Conservation (phyloP, 2,329 filamentous ascomycete genomes). For the Whalleya microplaca region DNA sequence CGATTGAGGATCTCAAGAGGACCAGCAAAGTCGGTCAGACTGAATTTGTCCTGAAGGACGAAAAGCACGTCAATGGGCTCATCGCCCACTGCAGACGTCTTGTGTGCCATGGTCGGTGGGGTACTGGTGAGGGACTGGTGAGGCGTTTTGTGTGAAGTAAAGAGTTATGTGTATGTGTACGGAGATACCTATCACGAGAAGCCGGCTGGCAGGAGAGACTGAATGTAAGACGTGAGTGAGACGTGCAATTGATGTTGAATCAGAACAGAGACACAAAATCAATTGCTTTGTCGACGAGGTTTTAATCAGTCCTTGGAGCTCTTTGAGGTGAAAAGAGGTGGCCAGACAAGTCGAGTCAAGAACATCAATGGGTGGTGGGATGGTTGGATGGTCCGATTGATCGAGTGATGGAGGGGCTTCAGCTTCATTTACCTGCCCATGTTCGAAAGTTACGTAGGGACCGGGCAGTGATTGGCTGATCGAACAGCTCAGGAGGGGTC, state of each 20-base stretch:
- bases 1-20: slow-evolving; percentile 55
- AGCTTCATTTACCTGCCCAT: slow-evolving; percentile 24
- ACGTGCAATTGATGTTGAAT: slow-evolving; percentile 15
- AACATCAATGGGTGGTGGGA: slow-evolving; percentile 28
- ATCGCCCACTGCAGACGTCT: slow-evolving; percentile 62
- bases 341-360: slow-evolving; percentile 25
- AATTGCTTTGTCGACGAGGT: slow-evolving; percentile 28
- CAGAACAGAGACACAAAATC: slow-evolving; percentile 9
- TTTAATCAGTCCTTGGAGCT: slow-evolving; percentile 2
- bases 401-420: slow-evolving; percentile 34
- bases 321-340: slow-evolving; percentile 23
- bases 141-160: slow-evolving; percentile 15
- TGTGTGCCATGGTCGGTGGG: slow-evolving; percentile 53
- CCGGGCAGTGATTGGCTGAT: slow-evolving; percentile 17
- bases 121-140: slow-evolving; percentile 10
- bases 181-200: slow-evolving; percentile 1
- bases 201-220: slow-evolving; percentile 2
- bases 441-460: slow-evolving; percentile 20
- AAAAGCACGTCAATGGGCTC: slow-evolving; percentile 64
- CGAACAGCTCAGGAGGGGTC: neutral
- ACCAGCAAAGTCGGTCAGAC: slow-evolving; percentile 62
- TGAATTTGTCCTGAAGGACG: slow-evolving; percentile 63
- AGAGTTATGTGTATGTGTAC: slow-evolving; percentile 1
- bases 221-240: slow-evolving; percentile 8
- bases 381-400: slow-evolving; percentile 18